These are phyloP conservation scores for Solanum ossicruentum DNA, from an alignment of 257 asterid genomes.

Conservation along the genomic window DNA sequence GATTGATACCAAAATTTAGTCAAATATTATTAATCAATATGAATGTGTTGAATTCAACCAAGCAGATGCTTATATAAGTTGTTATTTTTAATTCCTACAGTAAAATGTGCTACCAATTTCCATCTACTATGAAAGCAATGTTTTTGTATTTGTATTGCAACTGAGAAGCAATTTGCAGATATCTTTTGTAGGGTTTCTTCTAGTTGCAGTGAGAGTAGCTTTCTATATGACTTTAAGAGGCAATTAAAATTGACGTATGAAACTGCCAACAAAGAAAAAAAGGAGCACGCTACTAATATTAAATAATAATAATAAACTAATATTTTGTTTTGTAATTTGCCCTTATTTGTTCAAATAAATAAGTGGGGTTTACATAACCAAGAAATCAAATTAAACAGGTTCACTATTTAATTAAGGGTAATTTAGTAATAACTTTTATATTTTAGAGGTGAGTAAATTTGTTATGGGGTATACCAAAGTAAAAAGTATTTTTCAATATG, in stretches of 20 bases:
- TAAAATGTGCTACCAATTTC: background rate
- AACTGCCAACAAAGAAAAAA: background rate
- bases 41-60: background rate
- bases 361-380: background rate
- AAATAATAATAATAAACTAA: too few relatives aligned
- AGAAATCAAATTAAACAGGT: background rate
- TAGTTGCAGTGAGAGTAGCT: background rate
- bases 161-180: background rate
- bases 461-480: background rate
- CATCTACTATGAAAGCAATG: background rate
- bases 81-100: background rate
- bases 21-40: background rate
- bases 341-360: background rate
- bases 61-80: background rate
- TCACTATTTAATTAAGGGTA: background rate
- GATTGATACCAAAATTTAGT: too few relatives aligned
- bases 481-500: background rate
- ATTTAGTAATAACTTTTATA: background rate
- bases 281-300: background rate
- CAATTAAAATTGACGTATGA: background rate
- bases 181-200: background rate
- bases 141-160: background rate
- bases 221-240: background rate
- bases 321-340: background rate
- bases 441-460: background rate